Evolutionary conservation across 345 rosid species (phyloP).

Genomic region (Gynandropsis gynandra): DNA sequence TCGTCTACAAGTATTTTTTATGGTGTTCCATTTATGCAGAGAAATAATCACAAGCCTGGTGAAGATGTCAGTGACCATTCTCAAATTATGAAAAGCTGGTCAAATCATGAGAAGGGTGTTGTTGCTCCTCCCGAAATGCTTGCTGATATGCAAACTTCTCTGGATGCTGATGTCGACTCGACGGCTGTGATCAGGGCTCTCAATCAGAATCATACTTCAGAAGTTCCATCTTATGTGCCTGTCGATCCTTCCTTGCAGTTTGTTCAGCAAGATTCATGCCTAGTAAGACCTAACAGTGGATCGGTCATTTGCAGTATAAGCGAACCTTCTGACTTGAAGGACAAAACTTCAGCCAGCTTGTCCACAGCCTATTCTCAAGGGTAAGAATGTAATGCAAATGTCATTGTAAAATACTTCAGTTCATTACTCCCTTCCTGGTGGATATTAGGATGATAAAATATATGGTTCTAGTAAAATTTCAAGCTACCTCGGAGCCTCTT

Average conservation of each 20-base stretch:
- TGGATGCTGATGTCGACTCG: conserved; percentile 38
- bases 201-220: conserved; percentile 26
- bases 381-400: conserved; percentile 27
- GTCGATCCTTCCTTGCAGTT: conserved; percentile 37
- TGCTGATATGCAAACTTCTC: conserved; percentile 29
- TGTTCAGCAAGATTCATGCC: conserved; percentile 16
- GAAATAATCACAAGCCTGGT: conserved; percentile 33
- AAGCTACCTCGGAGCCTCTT: background rate
- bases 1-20: background rate
- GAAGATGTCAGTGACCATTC: conserved; percentile 40
- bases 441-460: background rate
- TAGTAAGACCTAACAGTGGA: conserved; percentile 4
- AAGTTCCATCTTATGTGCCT: conserved; percentile 25
- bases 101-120: conserved; percentile 36
- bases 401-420: background rate
- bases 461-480: background rate
- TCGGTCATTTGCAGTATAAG: conserved; percentile 22
- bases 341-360: conserved; percentile 28
- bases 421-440: background rate
- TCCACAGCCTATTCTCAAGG: conserved; percentile 63
- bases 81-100: conserved; percentile 37
- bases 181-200: conserved; percentile 30
- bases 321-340: conserved; percentile 27
- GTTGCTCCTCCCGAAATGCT: conserved; percentile 30
- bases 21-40: conserved; percentile 34